Evolutionary conservation across 2,329 filamentous ascomycete genomes (phyloP).

Genomic region (Colletotrichum musae): DNA sequence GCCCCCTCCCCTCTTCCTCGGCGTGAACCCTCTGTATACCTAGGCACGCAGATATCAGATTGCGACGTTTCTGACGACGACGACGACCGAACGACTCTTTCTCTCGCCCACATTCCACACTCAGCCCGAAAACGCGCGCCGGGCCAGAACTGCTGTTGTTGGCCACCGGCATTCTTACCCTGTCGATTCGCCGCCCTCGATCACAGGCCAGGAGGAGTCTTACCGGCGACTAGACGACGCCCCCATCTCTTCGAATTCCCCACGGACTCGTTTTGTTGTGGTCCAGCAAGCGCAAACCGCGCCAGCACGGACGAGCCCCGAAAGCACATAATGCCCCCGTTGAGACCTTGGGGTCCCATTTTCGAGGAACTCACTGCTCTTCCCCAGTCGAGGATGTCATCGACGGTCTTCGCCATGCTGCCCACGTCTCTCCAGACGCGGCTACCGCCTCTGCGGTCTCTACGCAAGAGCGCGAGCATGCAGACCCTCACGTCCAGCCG

Average conservation of each 20-base stretch:
- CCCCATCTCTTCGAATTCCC: conserved; percentile 35
- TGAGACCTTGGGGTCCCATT: conserved; percentile 42
- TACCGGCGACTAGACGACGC: conserved; percentile 16
- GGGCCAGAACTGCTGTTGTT: conserved; percentile 28
- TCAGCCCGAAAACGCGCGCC: conserved; percentile 2
- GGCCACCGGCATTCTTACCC: conserved; percentile 27
- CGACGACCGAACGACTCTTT: background rate
- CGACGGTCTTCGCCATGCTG: conserved; percentile 67
- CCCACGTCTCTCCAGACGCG: conserved; percentile 66
- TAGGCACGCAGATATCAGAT: background rate
- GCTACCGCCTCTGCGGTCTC: conserved; percentile 65
- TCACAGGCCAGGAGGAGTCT: conserved; percentile 17
- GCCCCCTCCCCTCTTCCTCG: background rate
- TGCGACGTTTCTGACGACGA: background rate
- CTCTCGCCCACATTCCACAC: conserved; percentile 26
- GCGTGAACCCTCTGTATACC: conserved; percentile 1
- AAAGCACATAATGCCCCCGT: conserved; percentile 39
- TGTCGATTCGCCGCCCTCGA: conserved; percentile 1
- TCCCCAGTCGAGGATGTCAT: conserved; percentile 54
- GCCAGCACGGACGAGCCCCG: conserved; percentile 14
- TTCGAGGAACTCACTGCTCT: conserved; percentile 49
- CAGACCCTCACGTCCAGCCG: conserved; percentile 40
- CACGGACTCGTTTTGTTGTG: conserved; percentile 27
- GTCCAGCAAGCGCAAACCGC: conserved; percentile 10
- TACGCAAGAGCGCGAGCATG: conserved; percentile 58